Conservation (phyloP, 2,329 filamentous ascomycete species). For the Alternaria angustiovoidea region DNA sequence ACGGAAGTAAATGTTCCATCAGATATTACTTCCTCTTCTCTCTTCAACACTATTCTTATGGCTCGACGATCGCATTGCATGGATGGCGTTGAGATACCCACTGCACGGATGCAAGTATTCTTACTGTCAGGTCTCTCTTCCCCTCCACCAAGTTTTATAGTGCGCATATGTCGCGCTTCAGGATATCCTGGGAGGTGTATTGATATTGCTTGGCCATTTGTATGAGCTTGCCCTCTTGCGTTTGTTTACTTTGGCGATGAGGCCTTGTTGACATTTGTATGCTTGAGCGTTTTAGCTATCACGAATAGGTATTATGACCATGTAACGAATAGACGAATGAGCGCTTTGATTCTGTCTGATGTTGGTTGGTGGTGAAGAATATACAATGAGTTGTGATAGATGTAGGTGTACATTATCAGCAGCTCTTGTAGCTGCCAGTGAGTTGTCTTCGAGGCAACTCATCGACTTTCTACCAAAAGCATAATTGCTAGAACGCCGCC, state of each 20-base stretch:
- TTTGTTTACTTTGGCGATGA: not conserved
- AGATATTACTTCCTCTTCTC: not conserved
- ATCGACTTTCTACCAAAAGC: not conserved
- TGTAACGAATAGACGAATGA: constrained; percentile 15
- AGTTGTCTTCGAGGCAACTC: not conserved
- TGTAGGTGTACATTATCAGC: not conserved
- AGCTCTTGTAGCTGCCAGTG: not conserved
- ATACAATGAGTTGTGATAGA: not conserved
- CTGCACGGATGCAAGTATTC: constrained; percentile 7
- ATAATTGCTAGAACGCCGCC: too few relatives aligned
- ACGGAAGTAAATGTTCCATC: not conserved
- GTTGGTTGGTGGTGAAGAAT: not conserved
- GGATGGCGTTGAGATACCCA: constrained; percentile 47
- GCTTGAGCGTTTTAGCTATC: not conserved
- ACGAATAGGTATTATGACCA: constrained; percentile 10
- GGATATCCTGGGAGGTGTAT: not conserved
- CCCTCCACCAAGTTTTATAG: constrained; percentile 2
- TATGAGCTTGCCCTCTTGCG: not conserved
- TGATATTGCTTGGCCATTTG: not conserved
- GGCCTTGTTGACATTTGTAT: constrained; percentile 1
- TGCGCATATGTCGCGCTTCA: not conserved
- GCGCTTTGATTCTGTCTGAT: not conserved
- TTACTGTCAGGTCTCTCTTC: constrained; percentile 1
- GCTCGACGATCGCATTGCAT: constrained; percentile 43
- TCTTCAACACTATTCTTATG: constrained; percentile 20